phyloP scores from a whole-genome alignment of 768 basidiomycete genomes.

The Calocybe indica region DNA sequence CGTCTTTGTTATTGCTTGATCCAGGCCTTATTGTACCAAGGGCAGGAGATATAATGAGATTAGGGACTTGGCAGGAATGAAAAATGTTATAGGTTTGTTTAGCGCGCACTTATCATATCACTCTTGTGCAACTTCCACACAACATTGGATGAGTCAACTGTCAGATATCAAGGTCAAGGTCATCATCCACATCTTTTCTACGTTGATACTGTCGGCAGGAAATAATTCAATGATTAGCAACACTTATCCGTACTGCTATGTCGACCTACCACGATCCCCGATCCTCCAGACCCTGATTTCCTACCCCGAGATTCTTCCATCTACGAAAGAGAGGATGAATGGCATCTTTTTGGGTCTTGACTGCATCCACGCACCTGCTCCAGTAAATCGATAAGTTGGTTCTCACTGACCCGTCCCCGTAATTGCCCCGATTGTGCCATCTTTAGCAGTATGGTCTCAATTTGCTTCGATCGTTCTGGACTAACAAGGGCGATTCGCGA shows the following conservation, averaged over 20 bases:
- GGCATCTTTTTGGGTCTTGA: slow-evolving; percentile 15
- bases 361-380: slow-evolving; percentile 58
- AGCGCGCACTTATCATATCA: too few species aligned
- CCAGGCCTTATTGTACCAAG: background rate
- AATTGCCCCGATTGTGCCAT: slow-evolving; percentile 86
- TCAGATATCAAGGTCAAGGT: slow-evolving; percentile 44
- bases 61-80: background rate
- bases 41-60: background rate
- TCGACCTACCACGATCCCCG: slow-evolving; percentile 48
- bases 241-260: slow-evolving; percentile 2
- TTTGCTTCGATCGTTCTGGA: slow-evolving; percentile 72
- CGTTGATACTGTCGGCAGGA: slow-evolving; percentile 45
- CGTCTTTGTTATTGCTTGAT: too few species aligned
- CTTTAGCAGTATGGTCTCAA: slow-evolving; percentile 70
- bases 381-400: slow-evolving; percentile 77
- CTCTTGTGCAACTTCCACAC: background rate
- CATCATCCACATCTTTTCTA: slow-evolving; percentile 61
- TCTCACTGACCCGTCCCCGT: slow-evolving; percentile 68
- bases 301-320: slow-evolving; percentile 51
- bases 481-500: slow-evolving; percentile 85
- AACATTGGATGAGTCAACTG: background rate
- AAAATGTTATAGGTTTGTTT: background rate
- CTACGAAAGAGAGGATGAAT: slow-evolving; percentile 21
- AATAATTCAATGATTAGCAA: slow-evolving; percentile 1
- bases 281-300: slow-evolving; percentile 40